Evolutionary conservation across 2,329 filamentous ascomycete genomes (phyloP).

Genomic region (Kalmusia sp.): DNA sequence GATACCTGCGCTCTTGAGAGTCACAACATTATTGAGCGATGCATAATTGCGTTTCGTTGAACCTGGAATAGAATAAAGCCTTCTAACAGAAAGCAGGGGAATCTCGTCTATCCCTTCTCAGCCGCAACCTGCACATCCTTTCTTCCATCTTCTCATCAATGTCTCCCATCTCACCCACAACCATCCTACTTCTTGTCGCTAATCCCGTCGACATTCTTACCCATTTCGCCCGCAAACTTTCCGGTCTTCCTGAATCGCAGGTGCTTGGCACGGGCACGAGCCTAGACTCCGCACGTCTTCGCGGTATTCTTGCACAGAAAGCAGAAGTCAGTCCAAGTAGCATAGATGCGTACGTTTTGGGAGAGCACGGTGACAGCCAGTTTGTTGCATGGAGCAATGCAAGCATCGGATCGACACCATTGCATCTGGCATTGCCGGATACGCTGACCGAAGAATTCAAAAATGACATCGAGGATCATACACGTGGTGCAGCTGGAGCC

Average conservation of each 20-base stretch:
- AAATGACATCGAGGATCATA: slow-evolving; percentile 51
- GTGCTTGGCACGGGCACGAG: slow-evolving; percentile 63
- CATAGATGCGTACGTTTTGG: slow-evolving; percentile 55
- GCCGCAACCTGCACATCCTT: slow-evolving; percentile 58
- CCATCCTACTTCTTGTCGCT: slow-evolving; percentile 60
- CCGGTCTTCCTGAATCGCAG: slow-evolving; percentile 56
- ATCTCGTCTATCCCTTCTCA: slow-evolving; percentile 55
- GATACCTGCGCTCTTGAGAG: too few relatives aligned
- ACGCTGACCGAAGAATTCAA: slow-evolving; percentile 33
- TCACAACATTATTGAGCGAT: too few relatives aligned
- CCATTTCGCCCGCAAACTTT: slow-evolving; percentile 56
- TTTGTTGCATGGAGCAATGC: slow-evolving; percentile 57
- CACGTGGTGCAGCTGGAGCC: slow-evolving; percentile 54
- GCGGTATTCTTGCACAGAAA: slow-evolving; percentile 52
- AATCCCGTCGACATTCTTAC: slow-evolving; percentile 65
- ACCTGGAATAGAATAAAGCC: neutral
- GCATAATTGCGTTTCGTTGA: too few relatives aligned
- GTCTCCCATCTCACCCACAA: slow-evolving; percentile 56
- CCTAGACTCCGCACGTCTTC: slow-evolving; percentile 59
- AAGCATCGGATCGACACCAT: slow-evolving; percentile 51
- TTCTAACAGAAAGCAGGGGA: slow-evolving; percentile 42
- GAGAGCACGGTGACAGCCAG: slow-evolving; percentile 58
- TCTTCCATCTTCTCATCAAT: slow-evolving; percentile 57
- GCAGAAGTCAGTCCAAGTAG: slow-evolving; percentile 48
- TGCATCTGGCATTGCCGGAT: slow-evolving; percentile 43